Percentiles rank a stretch among this genome's conserved stretches.
These are phyloP conservation scores for Rhizomucor miehei DNA, from an alignment of 371 early-diverging fungal species.

Conservation along the genomic window DNA sequence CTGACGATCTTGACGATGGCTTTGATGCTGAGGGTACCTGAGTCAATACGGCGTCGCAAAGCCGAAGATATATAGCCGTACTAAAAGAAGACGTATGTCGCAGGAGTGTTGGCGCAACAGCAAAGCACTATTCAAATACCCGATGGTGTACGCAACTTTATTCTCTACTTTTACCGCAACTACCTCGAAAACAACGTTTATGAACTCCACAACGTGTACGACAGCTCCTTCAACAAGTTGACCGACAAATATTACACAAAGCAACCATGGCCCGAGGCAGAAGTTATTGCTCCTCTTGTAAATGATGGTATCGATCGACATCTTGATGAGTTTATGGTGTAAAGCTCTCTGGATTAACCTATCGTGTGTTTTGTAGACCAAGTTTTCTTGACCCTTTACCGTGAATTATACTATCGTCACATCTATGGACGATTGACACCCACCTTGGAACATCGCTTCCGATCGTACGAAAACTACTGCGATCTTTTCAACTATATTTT, in stretches of 20 bases:
- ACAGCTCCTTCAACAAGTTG: constrained; percentile 87
- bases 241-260: constrained; percentile 91
- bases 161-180: constrained; percentile 78
- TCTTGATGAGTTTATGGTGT: neutral
- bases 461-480: constrained; percentile 93
- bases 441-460: constrained; percentile 85
- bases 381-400: constrained; percentile 90
- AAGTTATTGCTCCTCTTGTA: constrained; percentile 78
- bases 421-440: constrained; percentile 89
- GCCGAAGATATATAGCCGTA: neutral
- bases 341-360: neutral
- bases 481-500: constrained; percentile 94
- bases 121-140: constrained; percentile 65
- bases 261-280: constrained; percentile 90
- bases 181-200: constrained; percentile 76
- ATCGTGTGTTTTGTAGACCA: constrained; percentile 55
- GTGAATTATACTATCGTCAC: constrained; percentile 95
- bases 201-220: constrained; percentile 87
- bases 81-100: neutral
- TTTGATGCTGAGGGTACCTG: constrained; percentile 43
- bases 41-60: neutral
- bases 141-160: constrained; percentile 81
- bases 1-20: constrained; percentile 57
- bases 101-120: constrained; percentile 31
- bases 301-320: constrained; percentile 66